Percentiles rank a stretch among this genome's conserved stretches.
These are phyloP conservation scores for Scleroderma bovista DNA, from an alignment of 768 basidiomycete species.

Conservation along the genomic window DNA sequence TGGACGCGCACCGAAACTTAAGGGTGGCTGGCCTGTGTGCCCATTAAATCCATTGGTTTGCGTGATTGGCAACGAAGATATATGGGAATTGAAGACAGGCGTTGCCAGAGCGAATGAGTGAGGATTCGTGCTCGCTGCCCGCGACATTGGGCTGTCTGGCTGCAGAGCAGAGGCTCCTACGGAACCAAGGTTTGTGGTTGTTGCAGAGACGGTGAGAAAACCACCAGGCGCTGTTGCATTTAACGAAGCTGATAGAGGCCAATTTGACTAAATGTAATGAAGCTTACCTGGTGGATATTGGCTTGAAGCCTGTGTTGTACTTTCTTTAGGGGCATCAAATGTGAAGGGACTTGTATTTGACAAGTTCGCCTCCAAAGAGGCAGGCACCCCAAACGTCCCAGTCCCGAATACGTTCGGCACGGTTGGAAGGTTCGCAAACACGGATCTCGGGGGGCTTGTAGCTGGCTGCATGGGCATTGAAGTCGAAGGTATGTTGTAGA, in stretches of 20 bases:
- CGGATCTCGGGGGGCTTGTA: conserved; percentile 17
- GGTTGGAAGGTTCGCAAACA: conserved; percentile 31
- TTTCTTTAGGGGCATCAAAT: conserved; percentile 6
- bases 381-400: conserved; percentile 13
- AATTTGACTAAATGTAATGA: too few species aligned
- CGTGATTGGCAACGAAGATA: not conserved
- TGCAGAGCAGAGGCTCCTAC: not conserved
- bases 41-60: conserved; percentile 1
- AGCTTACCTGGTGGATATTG: conserved; percentile 10
- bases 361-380: conserved; percentile 3
- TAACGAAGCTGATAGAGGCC: not conserved
- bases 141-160: not conserved
- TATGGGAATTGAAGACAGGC: not conserved
- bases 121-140: not conserved
- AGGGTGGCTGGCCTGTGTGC: not conserved
- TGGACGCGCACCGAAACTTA: not conserved
- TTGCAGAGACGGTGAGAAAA: not conserved
- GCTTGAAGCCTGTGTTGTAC: not conserved
- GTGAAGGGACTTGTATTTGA: conserved; percentile 1
- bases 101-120: not conserved
- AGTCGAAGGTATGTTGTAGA: conserved; percentile 10
- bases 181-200: too few species aligned
- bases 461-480: conserved; percentile 11
- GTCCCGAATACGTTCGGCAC: conserved; percentile 31
- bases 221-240: not conserved